Base-by-base conservation (phyloP, 2,329 filamentous ascomycete genomes). In the Torrubiella hemipterigena region DNA sequence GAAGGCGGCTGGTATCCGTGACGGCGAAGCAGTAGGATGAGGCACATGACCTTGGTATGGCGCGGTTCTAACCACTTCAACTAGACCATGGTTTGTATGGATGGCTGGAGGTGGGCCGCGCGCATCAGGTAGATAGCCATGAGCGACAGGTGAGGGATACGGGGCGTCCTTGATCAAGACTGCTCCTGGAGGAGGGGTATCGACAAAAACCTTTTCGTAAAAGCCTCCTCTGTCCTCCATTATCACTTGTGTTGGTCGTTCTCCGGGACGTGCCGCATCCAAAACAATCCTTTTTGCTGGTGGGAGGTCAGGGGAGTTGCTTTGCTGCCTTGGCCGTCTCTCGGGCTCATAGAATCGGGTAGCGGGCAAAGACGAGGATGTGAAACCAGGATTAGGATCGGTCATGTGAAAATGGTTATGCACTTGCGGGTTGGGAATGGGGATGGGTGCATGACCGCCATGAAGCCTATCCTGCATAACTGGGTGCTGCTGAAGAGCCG, bases 221-320 rank as follows among this genome's bases (percentile, higher is more conserved):
- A 57, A 56, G 12, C 53, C 52, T 33, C 53, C 54, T 18, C 54
- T 48, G 40, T 59, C 53, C 38, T 59, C 54, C 55, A 61, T 59
- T 39, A 57, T 32, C 28, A 58, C 46, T 13, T 50, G 50, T 15
- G 49, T 51, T n/a, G 43, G 42, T 23, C 46, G 45, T 16, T 42
- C 45, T 31, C 52, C 55, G 13, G 44, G 45, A 27, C 50, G 44
- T 32, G 45, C 39, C 30, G 43, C 43, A 36, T 55, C 48, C 31
- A 52, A 38, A 30, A 49, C 44, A 15, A 52, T 50, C 27, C 46
- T 48, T 34, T 42, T 46, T 27, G 41, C 42, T n/a, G n/a, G n/a
- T n/a, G n/a, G n/a, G n/a, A n/a, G n/a, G n/a, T n/a, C n/a, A 26
- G 44, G 36, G 23, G 41, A 35, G 17, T 41, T 38, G 17, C 33